These are phyloP conservation scores for Coemansia sp. DNA, from an alignment of 192 early-diverging fungal genomes.

Conservation along the genomic window DNA sequence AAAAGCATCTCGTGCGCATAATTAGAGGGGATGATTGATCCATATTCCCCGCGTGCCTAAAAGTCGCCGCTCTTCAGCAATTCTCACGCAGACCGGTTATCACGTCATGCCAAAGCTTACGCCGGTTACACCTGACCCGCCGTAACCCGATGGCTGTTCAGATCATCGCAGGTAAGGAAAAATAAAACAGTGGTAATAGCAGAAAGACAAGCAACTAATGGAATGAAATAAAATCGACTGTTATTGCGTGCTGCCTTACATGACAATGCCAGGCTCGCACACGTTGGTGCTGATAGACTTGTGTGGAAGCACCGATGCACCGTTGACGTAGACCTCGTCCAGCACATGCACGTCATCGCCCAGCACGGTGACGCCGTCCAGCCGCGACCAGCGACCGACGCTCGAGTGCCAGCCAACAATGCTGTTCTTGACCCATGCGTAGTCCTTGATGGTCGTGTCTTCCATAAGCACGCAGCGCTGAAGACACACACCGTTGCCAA, in stretches of 20 bases:
- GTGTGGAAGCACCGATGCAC: conserved; percentile 94
- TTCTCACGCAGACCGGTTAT: not conserved
- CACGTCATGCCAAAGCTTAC: not conserved
- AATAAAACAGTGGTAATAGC: conserved; percentile 4
- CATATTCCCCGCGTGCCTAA: not conserved
- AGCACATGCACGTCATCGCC: conserved; percentile 95
- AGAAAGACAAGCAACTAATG: not conserved
- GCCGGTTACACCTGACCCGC: conserved; percentile 1
- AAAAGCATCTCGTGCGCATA: not conserved
- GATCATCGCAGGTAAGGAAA: conserved; percentile 7
- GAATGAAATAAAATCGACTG: too few relatives aligned
- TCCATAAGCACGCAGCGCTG: conserved; percentile 87
- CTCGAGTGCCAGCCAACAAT: conserved; percentile 97
- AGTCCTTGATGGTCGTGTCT: conserved; percentile 79
- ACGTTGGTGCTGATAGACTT: conserved; percentile 88
- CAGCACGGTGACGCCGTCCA: conserved; percentile 92
- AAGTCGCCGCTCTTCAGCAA: not conserved
- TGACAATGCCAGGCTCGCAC: conserved; percentile 91
- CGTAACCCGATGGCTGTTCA: not conserved
- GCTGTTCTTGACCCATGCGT: conserved; percentile 83
- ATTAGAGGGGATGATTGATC: not conserved
- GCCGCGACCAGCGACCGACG: conserved; percentile 90
- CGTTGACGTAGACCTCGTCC: conserved; percentile 94
- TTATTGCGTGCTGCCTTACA: conserved; percentile 58
- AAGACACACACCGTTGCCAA: conserved; percentile 95